Percentiles rank a stretch among this genome's conserved stretches.
phyloP scores from a whole-genome alignment of 2,329 filamentous ascomycete species.

The Epichloe aotearoae region DNA sequence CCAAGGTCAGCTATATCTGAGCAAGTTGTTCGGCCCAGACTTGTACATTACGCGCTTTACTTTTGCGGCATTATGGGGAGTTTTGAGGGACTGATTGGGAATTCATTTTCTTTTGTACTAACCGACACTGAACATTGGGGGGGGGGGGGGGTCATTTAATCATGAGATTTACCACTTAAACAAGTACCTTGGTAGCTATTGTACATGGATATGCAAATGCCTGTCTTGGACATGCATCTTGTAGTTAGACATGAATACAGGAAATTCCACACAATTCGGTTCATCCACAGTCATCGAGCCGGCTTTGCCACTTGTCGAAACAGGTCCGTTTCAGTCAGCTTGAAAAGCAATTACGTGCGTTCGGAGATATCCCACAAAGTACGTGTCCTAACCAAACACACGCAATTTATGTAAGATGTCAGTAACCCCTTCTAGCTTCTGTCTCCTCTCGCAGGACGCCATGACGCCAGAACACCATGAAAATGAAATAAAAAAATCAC shows the following conservation, averaged over 20 bases:
- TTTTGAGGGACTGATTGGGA: constrained; percentile 8
- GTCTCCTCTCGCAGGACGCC: background rate
- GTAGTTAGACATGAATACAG: no score
- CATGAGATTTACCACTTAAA: background rate
- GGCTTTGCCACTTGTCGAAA: no score
- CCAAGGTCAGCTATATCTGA: constrained; percentile 92
- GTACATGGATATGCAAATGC: background rate
- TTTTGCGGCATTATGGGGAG: constrained; percentile 17
- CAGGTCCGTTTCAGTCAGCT: no score
- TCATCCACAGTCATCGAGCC: no score
- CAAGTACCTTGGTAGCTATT: background rate
- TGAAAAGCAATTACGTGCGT: no score
- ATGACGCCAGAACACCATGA: background rate
- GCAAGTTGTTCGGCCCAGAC: constrained; percentile 4
- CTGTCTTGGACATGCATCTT: no score
- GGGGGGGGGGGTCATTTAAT: background rate
- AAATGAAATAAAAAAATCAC: background rate
- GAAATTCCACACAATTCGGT: no score
- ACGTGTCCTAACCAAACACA: no score
- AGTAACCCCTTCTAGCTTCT: no score
- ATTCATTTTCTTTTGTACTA: background rate
- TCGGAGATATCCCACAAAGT: no score
- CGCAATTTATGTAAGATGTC: no score
- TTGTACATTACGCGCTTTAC: constrained; percentile 6
- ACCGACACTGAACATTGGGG: background rate